These are phyloP conservation scores for Aureobasidium sp. DNA, from an alignment of 2,329 filamentous ascomycete species.

Conservation along the genomic window DNA sequence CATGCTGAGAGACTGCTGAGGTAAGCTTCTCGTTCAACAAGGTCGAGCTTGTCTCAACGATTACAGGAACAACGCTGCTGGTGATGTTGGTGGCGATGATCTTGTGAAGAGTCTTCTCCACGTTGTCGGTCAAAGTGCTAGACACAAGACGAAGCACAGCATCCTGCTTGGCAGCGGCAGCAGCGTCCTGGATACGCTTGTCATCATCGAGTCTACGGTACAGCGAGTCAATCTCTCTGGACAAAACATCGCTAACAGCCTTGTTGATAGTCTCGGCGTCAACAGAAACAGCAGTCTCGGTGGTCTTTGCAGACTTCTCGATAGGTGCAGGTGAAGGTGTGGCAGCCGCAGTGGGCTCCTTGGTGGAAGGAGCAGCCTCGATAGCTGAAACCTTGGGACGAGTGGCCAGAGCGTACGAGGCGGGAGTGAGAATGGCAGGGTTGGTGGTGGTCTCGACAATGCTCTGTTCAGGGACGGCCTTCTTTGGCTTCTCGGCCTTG, in stretches of 20 bases:
- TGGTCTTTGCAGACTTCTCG: slow-evolving; percentile 5
- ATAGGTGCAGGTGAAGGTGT: not conserved
- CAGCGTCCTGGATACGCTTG: slow-evolving; percentile 54
- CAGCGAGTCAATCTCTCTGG: slow-evolving; percentile 43
- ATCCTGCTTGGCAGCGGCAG: slow-evolving; percentile 58
- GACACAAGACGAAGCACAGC: slow-evolving; percentile 61
- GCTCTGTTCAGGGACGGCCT: slow-evolving; percentile 1
- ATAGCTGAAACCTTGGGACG: slow-evolving; percentile 12
- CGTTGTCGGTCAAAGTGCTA: slow-evolving; percentile 59
- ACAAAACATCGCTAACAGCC: slow-evolving; percentile 15
- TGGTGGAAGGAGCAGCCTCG: not conserved
- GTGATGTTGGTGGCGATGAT: slow-evolving; percentile 72
- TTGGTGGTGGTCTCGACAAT: slow-evolving; percentile 17
- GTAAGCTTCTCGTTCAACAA: slow-evolving; percentile 65
- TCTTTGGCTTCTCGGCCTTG: slow-evolving; percentile 17
- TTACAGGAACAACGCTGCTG: slow-evolving; percentile 63
- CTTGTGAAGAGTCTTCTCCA: slow-evolving; percentile 66
- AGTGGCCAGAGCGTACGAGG: slow-evolving; percentile 37
- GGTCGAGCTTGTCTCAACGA: slow-evolving; percentile 59
- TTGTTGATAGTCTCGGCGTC: slow-evolving; percentile 10
- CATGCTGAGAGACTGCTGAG: slow-evolving; percentile 56
- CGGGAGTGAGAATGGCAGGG: slow-evolving; percentile 26
- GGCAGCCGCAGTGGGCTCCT: not conserved
- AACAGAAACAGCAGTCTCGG: slow-evolving; percentile 19
- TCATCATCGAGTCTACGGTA: slow-evolving; percentile 62